phyloP scores from a whole-genome alignment of 2,329 filamentous ascomycete species.

The Colletotrichum siamense region DNA sequence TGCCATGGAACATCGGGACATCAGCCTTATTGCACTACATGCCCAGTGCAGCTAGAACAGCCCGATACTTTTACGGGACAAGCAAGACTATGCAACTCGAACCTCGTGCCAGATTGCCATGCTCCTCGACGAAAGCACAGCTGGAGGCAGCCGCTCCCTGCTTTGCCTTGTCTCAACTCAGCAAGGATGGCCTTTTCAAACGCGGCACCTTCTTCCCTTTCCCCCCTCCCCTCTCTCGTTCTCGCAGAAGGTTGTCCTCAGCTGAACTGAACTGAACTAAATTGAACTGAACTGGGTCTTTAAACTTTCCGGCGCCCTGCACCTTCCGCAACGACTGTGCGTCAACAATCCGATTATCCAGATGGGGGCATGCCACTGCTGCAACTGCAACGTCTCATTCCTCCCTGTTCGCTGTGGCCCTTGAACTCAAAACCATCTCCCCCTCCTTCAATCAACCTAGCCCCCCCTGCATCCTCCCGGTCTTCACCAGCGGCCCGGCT shows the following conservation, averaged over 20 bases:
- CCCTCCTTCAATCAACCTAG: not conserved
- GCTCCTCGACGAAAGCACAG: not conserved
- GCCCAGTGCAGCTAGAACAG: not conserved
- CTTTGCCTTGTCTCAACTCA: not conserved
- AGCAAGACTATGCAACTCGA: not conserved
- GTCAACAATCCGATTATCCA: not conserved
- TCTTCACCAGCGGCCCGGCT: conserved; percentile 1
- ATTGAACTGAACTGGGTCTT: not conserved
- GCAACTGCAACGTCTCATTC: not conserved
- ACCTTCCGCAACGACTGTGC: not conserved
- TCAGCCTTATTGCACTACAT: conserved; percentile 8
- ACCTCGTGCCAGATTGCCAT: not conserved
- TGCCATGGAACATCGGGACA: not conserved
- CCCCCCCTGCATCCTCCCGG: not conserved
- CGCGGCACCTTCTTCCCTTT: not conserved
- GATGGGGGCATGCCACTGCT: not conserved
- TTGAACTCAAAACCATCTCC: not conserved
- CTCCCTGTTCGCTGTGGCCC: not conserved
- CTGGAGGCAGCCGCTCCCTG: not conserved
- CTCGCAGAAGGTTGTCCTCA: not conserved
- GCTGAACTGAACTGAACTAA: not conserved
- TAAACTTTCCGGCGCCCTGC: not conserved
- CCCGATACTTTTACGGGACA: not conserved
- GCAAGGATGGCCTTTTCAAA: not conserved
- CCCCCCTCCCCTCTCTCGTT: not conserved